Conservation (phyloP, 192 early-diverging fungal genomes). For the Coemansia sp. region DNA sequence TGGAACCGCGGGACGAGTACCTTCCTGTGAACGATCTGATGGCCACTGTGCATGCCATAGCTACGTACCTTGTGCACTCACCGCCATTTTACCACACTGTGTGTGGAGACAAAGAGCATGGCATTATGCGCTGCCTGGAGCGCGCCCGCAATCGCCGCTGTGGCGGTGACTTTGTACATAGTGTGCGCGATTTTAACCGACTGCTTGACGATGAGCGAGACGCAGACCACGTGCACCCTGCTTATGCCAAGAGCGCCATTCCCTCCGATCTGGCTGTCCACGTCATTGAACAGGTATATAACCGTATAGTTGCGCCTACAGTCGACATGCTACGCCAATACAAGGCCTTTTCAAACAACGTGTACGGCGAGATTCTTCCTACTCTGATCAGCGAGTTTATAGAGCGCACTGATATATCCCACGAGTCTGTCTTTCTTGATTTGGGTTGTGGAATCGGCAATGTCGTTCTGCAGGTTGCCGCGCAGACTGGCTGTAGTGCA, state of each 20-base stretch:
- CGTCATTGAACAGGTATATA: constrained; percentile 86
- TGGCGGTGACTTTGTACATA: constrained; percentile 63
- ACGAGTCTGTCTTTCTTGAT: constrained; percentile 82
- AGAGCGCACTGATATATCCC: constrained; percentile 60
- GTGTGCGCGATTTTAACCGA: constrained; percentile 72
- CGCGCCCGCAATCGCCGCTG: constrained; percentile 74
- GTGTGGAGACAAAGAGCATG: constrained; percentile 62
- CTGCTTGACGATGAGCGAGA: constrained; percentile 52
- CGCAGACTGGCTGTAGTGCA: constrained; percentile 76
- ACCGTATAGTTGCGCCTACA: constrained; percentile 77
- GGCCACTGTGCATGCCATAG: constrained; percentile 66
- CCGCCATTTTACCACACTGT: constrained; percentile 53
- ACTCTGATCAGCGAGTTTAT: constrained; percentile 85
- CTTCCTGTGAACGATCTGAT: constrained; percentile 82
- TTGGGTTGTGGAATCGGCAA: constrained; percentile 95
- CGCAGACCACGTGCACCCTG: constrained; percentile 21
- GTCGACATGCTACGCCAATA: constrained; percentile 75
- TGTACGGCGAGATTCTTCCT: constrained; percentile 93
- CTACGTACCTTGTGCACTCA: constrained; percentile 56
- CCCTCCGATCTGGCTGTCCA: constrained; percentile 75
- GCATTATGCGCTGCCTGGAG: constrained; percentile 72
- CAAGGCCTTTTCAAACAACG: constrained; percentile 88
- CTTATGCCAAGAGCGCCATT: constrained; percentile 30
- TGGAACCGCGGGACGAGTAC: constrained; percentile 66
- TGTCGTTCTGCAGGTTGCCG: constrained; percentile 94